Evolutionary conservation across 495 filamentous ascomycete genomes (phyloP), one percentile per base, ranked within the genome.

Genomic region (Bryoglossum gracile): DNA sequence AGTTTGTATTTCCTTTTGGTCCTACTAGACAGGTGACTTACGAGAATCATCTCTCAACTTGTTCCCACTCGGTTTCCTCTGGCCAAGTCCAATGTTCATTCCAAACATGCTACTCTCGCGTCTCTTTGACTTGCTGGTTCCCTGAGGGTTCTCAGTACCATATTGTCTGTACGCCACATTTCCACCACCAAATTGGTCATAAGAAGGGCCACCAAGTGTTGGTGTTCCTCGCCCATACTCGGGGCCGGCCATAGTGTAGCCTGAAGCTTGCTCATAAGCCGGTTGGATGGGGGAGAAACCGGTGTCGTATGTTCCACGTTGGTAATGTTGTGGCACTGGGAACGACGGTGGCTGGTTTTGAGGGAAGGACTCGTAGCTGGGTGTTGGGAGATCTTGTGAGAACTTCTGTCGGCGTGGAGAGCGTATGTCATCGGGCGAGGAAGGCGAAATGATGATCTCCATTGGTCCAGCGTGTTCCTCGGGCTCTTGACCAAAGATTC

Each of bases 401-500:
- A 85, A 84, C 73, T 83, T 80, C 58, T 86, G 83, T 35, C 73
- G 74, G 24, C 80, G 73, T 19, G 83, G 81, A 21, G 78, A 82
- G 18, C 81, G 74, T 44, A 84, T 74, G 43, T 82, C 80, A 33
- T 84, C 79, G 17, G 78, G 65, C 0, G 70, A 69, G 3, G 76
- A 54, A 21, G 71, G 59, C 22, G 48, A 66, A 16, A 70, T 62
- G 1, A 58, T 63, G 26, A 74, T 53, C 43, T 80, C 78, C n/a
- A 66, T 45, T 10, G 68, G 22, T 3, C 48, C 1, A n/a, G 75
- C 62, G 44, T 80, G 75, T 48, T 81, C 74, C 53, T 79, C 75
- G 1, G 77, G 73, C 5, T 81, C 73, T 44, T 82, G 75, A 25
- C 83, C 85, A 63, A 96, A 98, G 37, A 98, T 91, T 32, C 73